These are phyloP conservation scores for Penicillium rolfsii DNA, from an alignment of 2,329 filamentous ascomycete species.

Conservation along the genomic window DNA sequence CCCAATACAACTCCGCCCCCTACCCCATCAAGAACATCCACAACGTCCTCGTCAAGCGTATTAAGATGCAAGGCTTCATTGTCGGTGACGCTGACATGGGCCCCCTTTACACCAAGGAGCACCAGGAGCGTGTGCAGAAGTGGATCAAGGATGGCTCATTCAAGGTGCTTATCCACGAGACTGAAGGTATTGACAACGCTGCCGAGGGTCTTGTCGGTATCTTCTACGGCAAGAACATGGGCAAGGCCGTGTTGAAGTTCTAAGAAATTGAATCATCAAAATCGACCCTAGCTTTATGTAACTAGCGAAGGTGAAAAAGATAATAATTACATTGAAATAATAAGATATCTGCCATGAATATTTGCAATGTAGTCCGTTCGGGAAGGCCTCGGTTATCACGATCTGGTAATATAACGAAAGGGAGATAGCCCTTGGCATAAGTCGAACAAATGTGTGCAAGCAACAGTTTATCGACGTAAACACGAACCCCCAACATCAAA, in stretches of 20 bases:
- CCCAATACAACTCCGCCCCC: conserved; percentile 72
- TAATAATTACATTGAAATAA: conserved; percentile 14
- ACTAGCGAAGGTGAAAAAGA: background rate
- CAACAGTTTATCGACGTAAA: background rate
- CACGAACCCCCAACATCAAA: background rate
- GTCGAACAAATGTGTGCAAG: background rate
- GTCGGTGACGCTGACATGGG: conserved; percentile 68
- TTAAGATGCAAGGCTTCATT: conserved; percentile 75
- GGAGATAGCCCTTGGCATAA: background rate
- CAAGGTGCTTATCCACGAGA: conserved; percentile 70
- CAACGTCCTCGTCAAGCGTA: conserved; percentile 66
- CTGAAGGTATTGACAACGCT: conserved; percentile 76
- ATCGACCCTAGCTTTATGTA: background rate
- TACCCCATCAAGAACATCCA: conserved; percentile 71
- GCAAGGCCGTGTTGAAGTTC: conserved; percentile 79
- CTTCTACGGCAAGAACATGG: conserved; percentile 78
- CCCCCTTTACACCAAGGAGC: conserved; percentile 67
- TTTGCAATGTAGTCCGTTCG: conserved; percentile 4
- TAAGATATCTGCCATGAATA: conserved; percentile 16
- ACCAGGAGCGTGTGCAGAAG: conserved; percentile 73
- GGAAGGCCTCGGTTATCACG: conserved; percentile 23
- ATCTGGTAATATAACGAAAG: background rate
- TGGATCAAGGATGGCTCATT: conserved; percentile 78
- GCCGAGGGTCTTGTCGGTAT: conserved; percentile 74
- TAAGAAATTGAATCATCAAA: conserved; percentile 35